Percentiles rank a stretch among this genome's conserved stretches.
Evolutionary conservation across 2,329 filamentous ascomycete species (phyloP).

Genomic region (Alternaria sp.): DNA sequence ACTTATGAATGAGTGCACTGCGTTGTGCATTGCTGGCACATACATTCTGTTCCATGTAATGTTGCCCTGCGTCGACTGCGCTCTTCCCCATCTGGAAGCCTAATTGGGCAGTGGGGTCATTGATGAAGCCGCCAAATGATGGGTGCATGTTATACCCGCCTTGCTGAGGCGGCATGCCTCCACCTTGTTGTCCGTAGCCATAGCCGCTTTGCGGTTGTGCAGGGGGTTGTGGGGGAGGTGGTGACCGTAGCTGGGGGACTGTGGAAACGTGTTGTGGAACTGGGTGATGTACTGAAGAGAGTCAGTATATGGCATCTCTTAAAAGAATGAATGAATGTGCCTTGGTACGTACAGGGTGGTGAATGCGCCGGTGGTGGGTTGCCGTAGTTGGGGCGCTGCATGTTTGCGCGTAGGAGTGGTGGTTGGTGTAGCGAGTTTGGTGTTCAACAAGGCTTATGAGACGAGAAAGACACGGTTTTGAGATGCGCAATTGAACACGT

Average conservation of each 20-base stretch:
- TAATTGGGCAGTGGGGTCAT: slow-evolving; percentile 92
- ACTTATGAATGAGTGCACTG: neutral
- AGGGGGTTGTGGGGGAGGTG: slow-evolving; percentile 78
- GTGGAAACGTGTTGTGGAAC: slow-evolving; percentile 98
- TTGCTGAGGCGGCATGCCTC: slow-evolving; percentile 52
- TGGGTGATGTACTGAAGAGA: slow-evolving; percentile 73
- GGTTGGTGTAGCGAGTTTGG: slow-evolving; percentile 16
- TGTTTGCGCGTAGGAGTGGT: slow-evolving; percentile 55
- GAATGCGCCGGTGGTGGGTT: slow-evolving; percentile 75
- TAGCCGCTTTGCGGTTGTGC: slow-evolving; percentile 72
- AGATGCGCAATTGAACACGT: slow-evolving; percentile 14
- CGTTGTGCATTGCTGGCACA: slow-evolving; percentile 40
- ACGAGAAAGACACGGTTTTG: neutral
- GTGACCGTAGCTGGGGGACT: slow-evolving; percentile 94
- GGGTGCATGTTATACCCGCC: slow-evolving; percentile 56
- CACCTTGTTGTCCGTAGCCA: slow-evolving; percentile 74
- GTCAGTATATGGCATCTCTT: neutral
- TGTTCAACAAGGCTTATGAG: neutral
- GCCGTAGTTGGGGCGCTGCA: slow-evolving; percentile 87
- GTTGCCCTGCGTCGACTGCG: slow-evolving; percentile 88
- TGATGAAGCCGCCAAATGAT: slow-evolving; percentile 91
- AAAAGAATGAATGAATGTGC: neutral
- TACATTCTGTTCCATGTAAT: slow-evolving; percentile 96
- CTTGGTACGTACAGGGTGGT: slow-evolving; percentile 70
- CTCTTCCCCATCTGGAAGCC: slow-evolving; percentile 93